Conservation (phyloP, 495 filamentous ascomycete genomes). For the Penicillium longicatenatum region DNA sequence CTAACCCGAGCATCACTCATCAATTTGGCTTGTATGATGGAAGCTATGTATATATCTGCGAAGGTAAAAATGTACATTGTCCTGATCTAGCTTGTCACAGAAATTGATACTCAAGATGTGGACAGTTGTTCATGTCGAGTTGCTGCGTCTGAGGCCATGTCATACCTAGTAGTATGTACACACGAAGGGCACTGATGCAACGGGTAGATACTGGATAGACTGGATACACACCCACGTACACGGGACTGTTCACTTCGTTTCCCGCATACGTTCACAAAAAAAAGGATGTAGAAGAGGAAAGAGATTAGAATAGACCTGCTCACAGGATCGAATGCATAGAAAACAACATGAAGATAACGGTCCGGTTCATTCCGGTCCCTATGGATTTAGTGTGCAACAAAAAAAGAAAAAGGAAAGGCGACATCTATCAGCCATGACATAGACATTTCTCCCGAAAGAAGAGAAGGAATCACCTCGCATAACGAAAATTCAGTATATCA, state of each 20-base stretch:
- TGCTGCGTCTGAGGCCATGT: too few relatives aligned
- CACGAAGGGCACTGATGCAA: too few relatives aligned
- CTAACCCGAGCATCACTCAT: too few relatives aligned
- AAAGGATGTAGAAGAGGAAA: neutral
- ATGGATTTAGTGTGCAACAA: conserved; percentile 16
- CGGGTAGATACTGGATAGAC: too few relatives aligned
- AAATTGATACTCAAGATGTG: too few relatives aligned
- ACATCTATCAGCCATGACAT: conserved; percentile 6
- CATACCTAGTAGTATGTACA: too few relatives aligned
- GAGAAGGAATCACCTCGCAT: neutral
- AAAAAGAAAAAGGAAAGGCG: conserved; percentile 12
- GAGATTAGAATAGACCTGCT: neutral
- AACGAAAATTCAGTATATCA: conserved; percentile 31
- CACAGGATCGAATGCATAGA: neutral
- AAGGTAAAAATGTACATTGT: too few relatives aligned
- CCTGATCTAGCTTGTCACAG: too few relatives aligned
- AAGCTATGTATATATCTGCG: too few relatives aligned
- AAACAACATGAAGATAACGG: conserved; percentile 26
- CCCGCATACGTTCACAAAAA: neutral
- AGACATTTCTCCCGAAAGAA: conserved; percentile 4
- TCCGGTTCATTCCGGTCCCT: conserved; percentile 23
- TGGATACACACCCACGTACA: too few relatives aligned
- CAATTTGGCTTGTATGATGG: too few relatives aligned
- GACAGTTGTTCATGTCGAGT: too few relatives aligned
- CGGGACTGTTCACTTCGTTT: neutral